A percentile compares a stretch with the other conserved stretches of the same genome.
These are phyloP conservation scores for Pleurotus cornucopiae DNA, from an alignment of 768 basidiomycete genomes.

Conservation along the genomic window DNA sequence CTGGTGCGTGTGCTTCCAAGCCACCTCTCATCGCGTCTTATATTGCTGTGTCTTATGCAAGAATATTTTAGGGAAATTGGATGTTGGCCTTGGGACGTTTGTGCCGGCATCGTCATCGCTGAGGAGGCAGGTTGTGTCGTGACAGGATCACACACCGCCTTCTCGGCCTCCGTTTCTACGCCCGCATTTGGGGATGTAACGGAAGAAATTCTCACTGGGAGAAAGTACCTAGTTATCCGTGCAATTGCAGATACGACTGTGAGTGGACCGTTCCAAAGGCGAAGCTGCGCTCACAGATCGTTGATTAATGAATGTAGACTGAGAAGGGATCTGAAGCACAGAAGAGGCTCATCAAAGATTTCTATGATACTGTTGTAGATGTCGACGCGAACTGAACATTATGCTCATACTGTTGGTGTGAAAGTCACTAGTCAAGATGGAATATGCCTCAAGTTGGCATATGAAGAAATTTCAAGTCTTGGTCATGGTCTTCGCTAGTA, in stretches of 20 bases:
- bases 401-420: neutral
- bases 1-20: slow-evolving; percentile 49
- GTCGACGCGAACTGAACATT: slow-evolving; percentile 44
- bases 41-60: neutral
- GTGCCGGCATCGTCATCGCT: slow-evolving; percentile 87
- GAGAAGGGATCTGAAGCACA: slow-evolving; percentile 74
- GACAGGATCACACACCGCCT: slow-evolving; percentile 59
- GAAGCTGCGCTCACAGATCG: too few species aligned
- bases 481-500: slow-evolving; percentile 3
- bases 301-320: slow-evolving; percentile 18
- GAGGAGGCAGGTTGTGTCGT: slow-evolving; percentile 84
- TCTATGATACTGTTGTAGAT: slow-evolving; percentile 80
- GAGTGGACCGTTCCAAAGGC: slow-evolving; percentile 13
- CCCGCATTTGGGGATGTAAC: slow-evolving; percentile 57
- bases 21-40: slow-evolving; percentile 2
- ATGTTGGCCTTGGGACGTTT: slow-evolving; percentile 83
- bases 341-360: slow-evolving; percentile 76
- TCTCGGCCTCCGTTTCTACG: slow-evolving; percentile 31
- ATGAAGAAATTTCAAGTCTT: neutral
- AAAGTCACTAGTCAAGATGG: neutral
- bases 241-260: slow-evolving; percentile 60
- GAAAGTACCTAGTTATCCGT: slow-evolving; percentile 79
- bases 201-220: slow-evolving; percentile 66
- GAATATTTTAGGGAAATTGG: slow-evolving; percentile 67
- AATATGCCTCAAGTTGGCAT: neutral